Evolutionary conservation across 352 stramenopile genomes (phyloP).

Genomic region (Pelagophyceae sp.): DNA sequence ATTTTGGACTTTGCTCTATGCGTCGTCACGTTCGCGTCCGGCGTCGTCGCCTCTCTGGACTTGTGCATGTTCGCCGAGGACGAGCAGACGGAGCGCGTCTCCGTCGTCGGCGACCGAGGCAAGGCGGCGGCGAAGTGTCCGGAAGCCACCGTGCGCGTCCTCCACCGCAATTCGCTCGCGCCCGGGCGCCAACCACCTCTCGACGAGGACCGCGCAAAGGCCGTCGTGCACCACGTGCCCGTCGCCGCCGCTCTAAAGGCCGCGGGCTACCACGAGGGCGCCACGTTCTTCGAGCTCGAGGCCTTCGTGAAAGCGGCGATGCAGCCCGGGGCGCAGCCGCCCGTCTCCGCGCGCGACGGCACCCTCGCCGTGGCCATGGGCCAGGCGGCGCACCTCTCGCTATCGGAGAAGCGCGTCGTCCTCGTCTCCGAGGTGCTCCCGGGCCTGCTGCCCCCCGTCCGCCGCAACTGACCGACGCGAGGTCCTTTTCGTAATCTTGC

Average conservation of each 20-base stretch:
- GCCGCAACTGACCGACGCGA: too few species aligned
- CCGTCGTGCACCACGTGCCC: neutral
- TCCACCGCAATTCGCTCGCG: neutral
- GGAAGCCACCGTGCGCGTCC: neutral
- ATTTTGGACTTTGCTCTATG: neutral
- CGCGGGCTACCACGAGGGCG: slow-evolving; percentile 9
- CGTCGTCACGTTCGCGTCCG: neutral
- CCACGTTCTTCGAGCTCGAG: slow-evolving; percentile 46
- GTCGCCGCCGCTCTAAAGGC: neutral
- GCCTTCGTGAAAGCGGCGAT: slow-evolving; percentile 56
- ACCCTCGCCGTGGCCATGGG: slow-evolving; percentile 57
- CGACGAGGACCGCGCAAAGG: neutral
- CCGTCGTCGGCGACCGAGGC: neutral
- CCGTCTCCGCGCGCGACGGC: slow-evolving; percentile 51
- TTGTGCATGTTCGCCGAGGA: slow-evolving; percentile 20
- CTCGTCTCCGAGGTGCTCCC: slow-evolving; percentile 48
- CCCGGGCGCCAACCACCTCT: neutral
- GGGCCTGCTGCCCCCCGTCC: neutral
- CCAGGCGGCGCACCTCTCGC: slow-evolving; percentile 55
- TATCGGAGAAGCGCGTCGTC: slow-evolving; percentile 57
- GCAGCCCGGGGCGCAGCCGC: slow-evolving; percentile 38
- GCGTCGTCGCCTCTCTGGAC: neutral
- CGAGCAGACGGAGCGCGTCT: neutral
- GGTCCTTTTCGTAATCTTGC: too few species aligned
- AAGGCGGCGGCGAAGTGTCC: neutral